A percentile compares a stretch with the other conserved stretches of the same genome.
These are phyloP conservation scores for Ustilago crameri DNA, from an alignment of 1,284 basidiomycete species.

Conservation along the genomic window DNA sequence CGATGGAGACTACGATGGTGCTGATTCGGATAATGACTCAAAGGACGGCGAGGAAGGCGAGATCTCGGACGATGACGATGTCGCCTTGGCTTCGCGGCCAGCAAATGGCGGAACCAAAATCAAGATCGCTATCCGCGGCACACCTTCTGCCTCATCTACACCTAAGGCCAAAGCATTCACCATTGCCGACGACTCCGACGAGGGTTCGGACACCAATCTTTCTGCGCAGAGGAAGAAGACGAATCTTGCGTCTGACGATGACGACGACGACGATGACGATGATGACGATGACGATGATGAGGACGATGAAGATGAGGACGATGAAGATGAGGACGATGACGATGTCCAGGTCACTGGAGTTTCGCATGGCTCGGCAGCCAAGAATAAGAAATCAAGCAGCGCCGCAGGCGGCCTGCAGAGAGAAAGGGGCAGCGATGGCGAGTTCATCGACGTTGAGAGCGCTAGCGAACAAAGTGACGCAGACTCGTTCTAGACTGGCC, in stretches of 20 bases:
- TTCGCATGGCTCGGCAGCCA: not conserved
- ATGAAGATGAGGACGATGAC: conserved; percentile 20
- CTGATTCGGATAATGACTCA: conserved; percentile 8
- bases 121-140: conserved; percentile 16
- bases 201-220: conserved; percentile 16
- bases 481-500: conserved; percentile 31
- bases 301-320: conserved; percentile 24
- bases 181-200: conserved; percentile 25
- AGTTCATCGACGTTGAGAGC: conserved; percentile 52
- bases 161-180: conserved; percentile 19
- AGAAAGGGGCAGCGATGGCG: conserved; percentile 46
- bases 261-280: conserved; percentile 28
- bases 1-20: conserved; percentile 9
- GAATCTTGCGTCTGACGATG: conserved; percentile 16
- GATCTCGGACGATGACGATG: conserved; percentile 41
- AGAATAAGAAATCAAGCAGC: conserved; percentile 8
- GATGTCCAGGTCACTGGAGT: conserved; percentile 27
- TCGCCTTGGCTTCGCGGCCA: conserved; percentile 13
- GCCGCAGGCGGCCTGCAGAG: conserved; percentile 28
- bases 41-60: conserved; percentile 47
- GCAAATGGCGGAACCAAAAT: conserved; percentile 11
- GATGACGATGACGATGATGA: conserved; percentile 8
- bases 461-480: conserved; percentile 47
- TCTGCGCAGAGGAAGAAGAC: conserved; percentile 5
- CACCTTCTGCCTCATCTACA: not conserved